phyloP scores from a whole-genome alignment of 1,284 basidiomycete genomes.

The Boletus smithii region DNA sequence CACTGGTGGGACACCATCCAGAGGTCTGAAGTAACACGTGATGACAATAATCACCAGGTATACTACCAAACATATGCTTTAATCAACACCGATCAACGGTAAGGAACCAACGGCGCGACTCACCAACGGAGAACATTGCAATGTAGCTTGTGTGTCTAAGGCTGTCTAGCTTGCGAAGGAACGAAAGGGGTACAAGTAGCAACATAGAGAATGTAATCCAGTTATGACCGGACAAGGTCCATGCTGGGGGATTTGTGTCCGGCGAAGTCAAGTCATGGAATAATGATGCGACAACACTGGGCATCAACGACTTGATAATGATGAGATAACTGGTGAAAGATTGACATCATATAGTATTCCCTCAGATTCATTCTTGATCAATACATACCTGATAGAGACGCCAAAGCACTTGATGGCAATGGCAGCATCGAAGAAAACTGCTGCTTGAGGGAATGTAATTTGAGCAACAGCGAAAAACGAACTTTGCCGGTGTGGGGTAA shows the following conservation, averaged over 20 bases:
- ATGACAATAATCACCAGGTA: slow-evolving; percentile 77
- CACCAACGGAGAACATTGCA: slow-evolving; percentile 82
- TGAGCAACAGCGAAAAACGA: slow-evolving; percentile 87
- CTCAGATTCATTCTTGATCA: not conserved
- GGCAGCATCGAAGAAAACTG: slow-evolving; percentile 86
- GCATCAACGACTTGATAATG: slow-evolving; percentile 92
- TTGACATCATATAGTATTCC: not conserved
- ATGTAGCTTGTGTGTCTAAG: slow-evolving; percentile 83
- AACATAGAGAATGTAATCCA: slow-evolving; percentile 86
- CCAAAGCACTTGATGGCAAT: slow-evolving; percentile 98
- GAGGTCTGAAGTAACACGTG: slow-evolving; percentile 68
- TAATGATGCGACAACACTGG: slow-evolving; percentile 85
- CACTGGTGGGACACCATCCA: slow-evolving; percentile 52
- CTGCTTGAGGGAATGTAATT: slow-evolving; percentile 81
- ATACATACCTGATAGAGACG: slow-evolving; percentile 81
- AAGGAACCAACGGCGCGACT: slow-evolving; percentile 22
- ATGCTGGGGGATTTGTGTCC: slow-evolving; percentile 62
- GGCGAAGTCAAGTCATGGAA: slow-evolving; percentile 72
- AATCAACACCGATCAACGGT: slow-evolving; percentile 1
- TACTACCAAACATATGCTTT: slow-evolving; percentile 38
- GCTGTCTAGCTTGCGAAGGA: slow-evolving; percentile 81
- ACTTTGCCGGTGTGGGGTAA: slow-evolving; percentile 69
- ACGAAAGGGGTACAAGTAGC: slow-evolving; percentile 85
- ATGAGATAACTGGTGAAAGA: slow-evolving; percentile 70
- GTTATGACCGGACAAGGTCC: slow-evolving; percentile 73